These are phyloP conservation scores for Tetradesmus obliquus DNA, from an alignment of 139 green algal genomes.

Conservation along the genomic window DNA sequence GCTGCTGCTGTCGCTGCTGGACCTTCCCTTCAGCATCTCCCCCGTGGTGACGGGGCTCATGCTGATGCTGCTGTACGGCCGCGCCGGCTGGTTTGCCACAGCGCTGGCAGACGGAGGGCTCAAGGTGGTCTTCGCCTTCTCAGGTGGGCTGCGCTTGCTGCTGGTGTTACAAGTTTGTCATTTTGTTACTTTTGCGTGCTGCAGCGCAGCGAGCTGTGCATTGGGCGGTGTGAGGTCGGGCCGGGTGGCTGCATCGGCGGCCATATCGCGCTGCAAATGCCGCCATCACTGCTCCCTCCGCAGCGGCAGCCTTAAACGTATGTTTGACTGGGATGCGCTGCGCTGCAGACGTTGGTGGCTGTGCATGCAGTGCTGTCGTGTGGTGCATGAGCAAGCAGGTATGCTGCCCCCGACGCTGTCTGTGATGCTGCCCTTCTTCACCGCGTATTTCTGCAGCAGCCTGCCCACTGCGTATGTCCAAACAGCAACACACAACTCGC, in stretches of 20 bases:
- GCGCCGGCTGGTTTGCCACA: conserved; percentile 84
- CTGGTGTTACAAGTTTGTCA: background rate
- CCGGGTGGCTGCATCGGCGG: background rate
- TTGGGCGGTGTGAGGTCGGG: background rate
- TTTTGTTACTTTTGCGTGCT: background rate
- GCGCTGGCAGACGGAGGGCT: conserved; percentile 76
- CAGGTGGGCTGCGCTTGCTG: conserved; percentile 60
- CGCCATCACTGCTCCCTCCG: too few relatives aligned
- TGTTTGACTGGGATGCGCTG: too few relatives aligned
- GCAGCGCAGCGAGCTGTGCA: background rate
- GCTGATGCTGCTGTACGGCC: conserved; percentile 92
- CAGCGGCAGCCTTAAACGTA: too few relatives aligned
- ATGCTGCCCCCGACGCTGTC: too few relatives aligned
- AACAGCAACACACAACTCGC: too few relatives aligned
- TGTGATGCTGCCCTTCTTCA: too few relatives aligned
- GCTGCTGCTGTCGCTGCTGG: conserved; percentile 82
- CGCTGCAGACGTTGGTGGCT: too few relatives aligned
- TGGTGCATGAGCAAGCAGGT: too few relatives aligned
- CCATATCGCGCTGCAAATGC: too few relatives aligned
- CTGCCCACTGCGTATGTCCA: too few relatives aligned
- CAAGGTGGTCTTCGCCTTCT: conserved; percentile 89
- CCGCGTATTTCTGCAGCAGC: too few relatives aligned
- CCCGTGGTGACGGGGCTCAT: conserved; percentile 91
- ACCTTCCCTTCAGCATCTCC: conserved; percentile 92
- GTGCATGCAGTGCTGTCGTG: too few relatives aligned